Conservation (phyloP, 495 filamentous ascomycete species). For the Darksidea phi region DNA sequence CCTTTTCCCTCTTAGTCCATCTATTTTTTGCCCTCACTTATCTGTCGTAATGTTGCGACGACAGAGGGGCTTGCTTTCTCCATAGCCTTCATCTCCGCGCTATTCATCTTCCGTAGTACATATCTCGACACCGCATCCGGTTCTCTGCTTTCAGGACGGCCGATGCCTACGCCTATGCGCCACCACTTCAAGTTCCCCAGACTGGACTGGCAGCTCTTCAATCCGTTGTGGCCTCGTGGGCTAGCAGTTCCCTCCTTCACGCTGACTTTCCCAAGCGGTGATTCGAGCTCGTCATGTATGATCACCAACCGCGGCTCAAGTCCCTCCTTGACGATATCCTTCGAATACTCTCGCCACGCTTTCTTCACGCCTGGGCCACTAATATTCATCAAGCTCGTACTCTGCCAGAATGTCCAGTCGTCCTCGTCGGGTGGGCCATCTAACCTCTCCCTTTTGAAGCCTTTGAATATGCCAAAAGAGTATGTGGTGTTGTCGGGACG, state of each 20-base stretch:
- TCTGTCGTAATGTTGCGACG: slow-evolving; percentile 50
- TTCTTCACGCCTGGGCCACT: slow-evolving; percentile 37
- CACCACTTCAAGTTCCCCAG: slow-evolving; percentile 50
- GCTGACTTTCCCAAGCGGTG: slow-evolving; percentile 62
- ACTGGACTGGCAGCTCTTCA: slow-evolving; percentile 62
- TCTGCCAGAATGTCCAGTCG: slow-evolving; percentile 65
- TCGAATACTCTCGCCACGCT: slow-evolving; percentile 33
- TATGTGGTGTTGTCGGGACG: slow-evolving; percentile 1
- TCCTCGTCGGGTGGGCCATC: slow-evolving; percentile 26
- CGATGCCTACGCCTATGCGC: slow-evolving; percentile 70
- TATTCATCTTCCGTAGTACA: slow-evolving; percentile 64
- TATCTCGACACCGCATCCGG: slow-evolving; percentile 59
- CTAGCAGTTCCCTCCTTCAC: slow-evolving; percentile 57
- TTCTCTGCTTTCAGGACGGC: slow-evolving; percentile 61
- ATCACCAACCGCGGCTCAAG: slow-evolving; percentile 59
- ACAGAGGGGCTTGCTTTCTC: slow-evolving; percentile 53
- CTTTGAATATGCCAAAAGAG: background rate
- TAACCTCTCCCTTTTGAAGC: slow-evolving; percentile 2
- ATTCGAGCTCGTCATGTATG: slow-evolving; percentile 82
- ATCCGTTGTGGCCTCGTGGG: slow-evolving; percentile 72
- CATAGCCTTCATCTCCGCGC: slow-evolving; percentile 52
- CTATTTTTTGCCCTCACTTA: slow-evolving; percentile 42
- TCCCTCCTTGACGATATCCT: slow-evolving; percentile 18
- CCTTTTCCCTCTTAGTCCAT: background rate
- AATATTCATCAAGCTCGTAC: slow-evolving; percentile 73